A percentile compares a stretch with the other conserved stretches of the same genome.
Conservation (phyloP, 2,329 filamentous ascomycete species). For the Nothomitra cinnamomea region DNA sequence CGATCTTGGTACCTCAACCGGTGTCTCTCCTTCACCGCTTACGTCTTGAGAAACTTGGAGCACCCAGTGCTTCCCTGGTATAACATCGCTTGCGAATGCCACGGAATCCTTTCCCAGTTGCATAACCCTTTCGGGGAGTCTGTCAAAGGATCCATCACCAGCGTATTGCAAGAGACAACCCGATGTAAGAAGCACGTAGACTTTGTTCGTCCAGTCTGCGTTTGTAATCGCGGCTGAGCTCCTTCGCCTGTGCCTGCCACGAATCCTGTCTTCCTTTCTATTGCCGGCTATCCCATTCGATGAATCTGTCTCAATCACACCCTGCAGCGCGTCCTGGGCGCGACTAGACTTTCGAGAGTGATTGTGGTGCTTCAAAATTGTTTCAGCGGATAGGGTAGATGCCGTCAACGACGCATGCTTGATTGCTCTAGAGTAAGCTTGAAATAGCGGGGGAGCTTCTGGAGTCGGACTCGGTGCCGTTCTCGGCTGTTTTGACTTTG, state of each 20-base stretch:
- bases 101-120: slow-evolving; percentile 58
- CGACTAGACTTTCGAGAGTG: slow-evolving; percentile 34
- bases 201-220: slow-evolving; percentile 52
- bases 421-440: slow-evolving; percentile 71
- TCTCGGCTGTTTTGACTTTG: slow-evolving; percentile 4
- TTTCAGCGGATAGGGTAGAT: slow-evolving; percentile 50
- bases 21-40: slow-evolving; percentile 28
- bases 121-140: slow-evolving; percentile 56
- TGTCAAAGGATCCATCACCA: slow-evolving; percentile 50
- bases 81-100: slow-evolving; percentile 64
- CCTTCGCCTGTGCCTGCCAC: slow-evolving; percentile 28
- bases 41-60: slow-evolving; percentile 54
- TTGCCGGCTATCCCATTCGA: background rate
- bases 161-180: slow-evolving; percentile 62
- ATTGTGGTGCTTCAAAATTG: slow-evolving; percentile 41
- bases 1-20: slow-evolving; percentile 37
- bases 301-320: slow-evolving; percentile 5
- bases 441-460: slow-evolving; percentile 54
- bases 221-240: slow-evolving; percentile 25
- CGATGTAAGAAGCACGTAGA: slow-evolving; percentile 53
- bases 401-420: slow-evolving; percentile 56
- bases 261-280: slow-evolving; percentile 24
- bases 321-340: slow-evolving; percentile 8
- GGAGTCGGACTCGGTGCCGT: background rate
- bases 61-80: slow-evolving; percentile 67